phyloP scores from a whole-genome alignment of 306 rosid species.

The Ormosia semicastrata region DNA sequence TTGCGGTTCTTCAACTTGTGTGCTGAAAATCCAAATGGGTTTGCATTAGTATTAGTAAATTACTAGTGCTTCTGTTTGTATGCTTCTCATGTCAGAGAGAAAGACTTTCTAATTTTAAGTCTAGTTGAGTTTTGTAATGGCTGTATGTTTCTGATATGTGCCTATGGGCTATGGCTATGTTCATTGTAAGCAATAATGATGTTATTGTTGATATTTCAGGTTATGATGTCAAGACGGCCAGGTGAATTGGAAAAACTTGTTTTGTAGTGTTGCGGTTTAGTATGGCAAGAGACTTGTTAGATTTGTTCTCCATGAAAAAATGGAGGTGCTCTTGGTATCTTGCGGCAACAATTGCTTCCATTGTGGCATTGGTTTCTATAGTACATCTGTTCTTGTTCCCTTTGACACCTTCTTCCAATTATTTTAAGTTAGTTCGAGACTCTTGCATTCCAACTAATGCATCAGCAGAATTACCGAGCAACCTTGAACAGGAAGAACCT shows the following conservation, averaged over 20 bases:
- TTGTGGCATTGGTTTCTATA: constrained; percentile 60
- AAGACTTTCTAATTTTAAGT: background rate
- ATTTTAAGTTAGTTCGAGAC: constrained; percentile 57
- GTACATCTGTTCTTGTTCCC: constrained; percentile 87
- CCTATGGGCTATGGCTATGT: background rate
- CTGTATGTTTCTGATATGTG: constrained; percentile 13
- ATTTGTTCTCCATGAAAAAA: constrained; percentile 60
- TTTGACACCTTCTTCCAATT: constrained; percentile 62
- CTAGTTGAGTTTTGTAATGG: constrained; percentile 2
- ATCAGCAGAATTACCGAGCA: constrained; percentile 37
- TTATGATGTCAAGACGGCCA: constrained; percentile 29
- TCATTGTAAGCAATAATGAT: background rate
- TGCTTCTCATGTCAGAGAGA: background rate
- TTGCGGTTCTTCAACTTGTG: background rate
- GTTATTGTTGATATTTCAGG: constrained; percentile 37
- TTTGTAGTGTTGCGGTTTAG: constrained; percentile 14
- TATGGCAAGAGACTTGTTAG: constrained; percentile 39
- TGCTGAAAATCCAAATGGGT: background rate
- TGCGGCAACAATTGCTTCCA: constrained; percentile 58
- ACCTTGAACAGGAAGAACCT: constrained; percentile 31
- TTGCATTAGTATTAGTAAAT: background rate
- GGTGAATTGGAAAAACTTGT: constrained; percentile 31
- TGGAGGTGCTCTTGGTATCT: constrained; percentile 77
- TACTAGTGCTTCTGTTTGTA: background rate
- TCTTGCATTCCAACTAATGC: constrained; percentile 47